These are phyloP conservation scores for Staphylotrichum tortipilum DNA, from an alignment of 495 filamentous ascomycete genomes.

Conservation along the genomic window DNA sequence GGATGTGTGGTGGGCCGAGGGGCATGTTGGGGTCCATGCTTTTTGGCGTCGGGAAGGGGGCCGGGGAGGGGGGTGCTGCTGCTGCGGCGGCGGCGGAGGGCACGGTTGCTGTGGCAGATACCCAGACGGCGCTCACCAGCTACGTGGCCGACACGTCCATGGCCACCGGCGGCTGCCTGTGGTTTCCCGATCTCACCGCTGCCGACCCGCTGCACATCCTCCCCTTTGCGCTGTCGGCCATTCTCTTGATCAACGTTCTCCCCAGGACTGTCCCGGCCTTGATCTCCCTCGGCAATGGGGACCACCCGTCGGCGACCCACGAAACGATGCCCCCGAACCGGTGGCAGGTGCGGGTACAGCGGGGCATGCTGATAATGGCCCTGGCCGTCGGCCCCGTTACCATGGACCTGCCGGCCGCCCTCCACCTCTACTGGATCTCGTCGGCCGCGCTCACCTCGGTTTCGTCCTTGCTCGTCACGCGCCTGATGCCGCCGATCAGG, in stretches of 20 bases:
- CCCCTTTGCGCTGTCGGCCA: slow-evolving; percentile 48
- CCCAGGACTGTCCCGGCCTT: too few relatives aligned
- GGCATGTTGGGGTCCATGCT: slow-evolving; percentile 44
- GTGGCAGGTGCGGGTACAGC: slow-evolving; percentile 19
- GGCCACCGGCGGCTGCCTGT: slow-evolving; percentile 66
- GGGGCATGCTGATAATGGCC: slow-evolving; percentile 30
- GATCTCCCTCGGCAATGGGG: too few relatives aligned
- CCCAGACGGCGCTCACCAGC: background rate
- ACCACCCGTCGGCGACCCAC: too few relatives aligned
- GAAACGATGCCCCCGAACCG: too few relatives aligned
- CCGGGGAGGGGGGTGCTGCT: background rate
- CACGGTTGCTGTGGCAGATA: background rate
- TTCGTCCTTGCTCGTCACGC: slow-evolving; percentile 4
- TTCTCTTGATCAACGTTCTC: slow-evolving; percentile 38
- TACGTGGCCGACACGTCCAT: slow-evolving; percentile 6
- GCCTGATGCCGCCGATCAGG: slow-evolving; percentile 26
- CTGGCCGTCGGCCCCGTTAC: slow-evolving; percentile 40
- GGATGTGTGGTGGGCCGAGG: slow-evolving; percentile 49
- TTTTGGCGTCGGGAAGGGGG: slow-evolving; percentile 10
- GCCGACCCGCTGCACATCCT: slow-evolving; percentile 63
- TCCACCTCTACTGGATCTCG: slow-evolving; percentile 67
- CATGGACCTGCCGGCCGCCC: slow-evolving; percentile 47
- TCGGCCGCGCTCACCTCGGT: slow-evolving; percentile 23
- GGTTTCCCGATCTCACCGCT: slow-evolving; percentile 68
- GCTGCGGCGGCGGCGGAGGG: slow-evolving; percentile 1